Evolutionary conservation across 1,284 basidiomycete genomes (phyloP).

Genomic region (Inonotus obliquus): DNA sequence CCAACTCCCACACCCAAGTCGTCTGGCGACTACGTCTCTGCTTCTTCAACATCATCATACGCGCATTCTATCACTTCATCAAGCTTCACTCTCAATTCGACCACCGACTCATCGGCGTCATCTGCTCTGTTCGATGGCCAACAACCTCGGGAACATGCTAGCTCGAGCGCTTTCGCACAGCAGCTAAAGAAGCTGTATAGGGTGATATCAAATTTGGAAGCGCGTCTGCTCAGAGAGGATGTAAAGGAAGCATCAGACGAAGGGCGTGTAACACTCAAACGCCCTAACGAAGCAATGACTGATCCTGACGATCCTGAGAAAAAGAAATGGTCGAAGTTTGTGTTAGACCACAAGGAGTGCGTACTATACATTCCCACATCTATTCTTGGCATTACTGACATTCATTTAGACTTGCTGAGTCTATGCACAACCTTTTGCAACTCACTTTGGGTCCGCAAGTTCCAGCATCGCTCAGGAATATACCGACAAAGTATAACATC

Average conservation of each 20-base stretch:
- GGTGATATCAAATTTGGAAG: constrained; percentile 67
- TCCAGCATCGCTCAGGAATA: constrained; percentile 82
- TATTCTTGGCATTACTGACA: constrained; percentile 14
- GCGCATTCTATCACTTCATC: constrained; percentile 68
- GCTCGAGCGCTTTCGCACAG: constrained; percentile 62
- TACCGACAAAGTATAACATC: constrained; percentile 93
- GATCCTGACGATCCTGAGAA: constrained; percentile 53
- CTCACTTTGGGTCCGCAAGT: constrained; percentile 84
- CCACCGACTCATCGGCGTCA: constrained; percentile 67
- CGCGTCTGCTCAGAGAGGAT: constrained; percentile 63
- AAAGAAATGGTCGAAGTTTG: constrained; percentile 60
- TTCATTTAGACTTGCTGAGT: constrained; percentile 70
- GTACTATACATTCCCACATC: constrained; percentile 25
- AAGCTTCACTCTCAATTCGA: constrained; percentile 71
- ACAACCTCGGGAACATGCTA: constrained; percentile 47
- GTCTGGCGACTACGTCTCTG: constrained; percentile 65
- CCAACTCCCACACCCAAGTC: constrained; percentile 50
- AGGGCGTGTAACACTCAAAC: constrained; percentile 50
- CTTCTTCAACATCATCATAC: constrained; percentile 74
- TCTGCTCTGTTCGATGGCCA: constrained; percentile 53
- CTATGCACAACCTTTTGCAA: constrained; percentile 83
- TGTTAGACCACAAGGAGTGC: constrained; percentile 69
- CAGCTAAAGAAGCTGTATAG: constrained; percentile 76
- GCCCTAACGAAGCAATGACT: constrained; percentile 31
- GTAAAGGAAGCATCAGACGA: constrained; percentile 43